Conservation (phyloP, 2,329 filamentous ascomycete genomes). For the Aaosphaeria pasadenensis region DNA sequence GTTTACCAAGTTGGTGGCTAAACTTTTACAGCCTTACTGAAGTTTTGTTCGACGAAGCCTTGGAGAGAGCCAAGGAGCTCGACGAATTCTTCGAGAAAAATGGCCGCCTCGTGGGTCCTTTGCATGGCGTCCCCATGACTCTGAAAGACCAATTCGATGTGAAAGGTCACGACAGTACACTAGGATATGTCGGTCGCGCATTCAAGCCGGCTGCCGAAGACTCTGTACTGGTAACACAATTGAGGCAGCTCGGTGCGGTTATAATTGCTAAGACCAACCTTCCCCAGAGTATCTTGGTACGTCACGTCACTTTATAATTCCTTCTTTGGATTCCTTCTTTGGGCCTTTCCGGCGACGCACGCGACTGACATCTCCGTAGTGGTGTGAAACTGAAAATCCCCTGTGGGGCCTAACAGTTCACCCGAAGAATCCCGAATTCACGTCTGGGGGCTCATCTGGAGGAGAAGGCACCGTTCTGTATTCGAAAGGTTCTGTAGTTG, state of each 20-base stretch:
- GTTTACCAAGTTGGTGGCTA: no score
- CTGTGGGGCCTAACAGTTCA: conserved; percentile 59
- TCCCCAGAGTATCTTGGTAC: conserved; percentile 55
- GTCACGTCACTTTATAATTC: conserved; percentile 6
- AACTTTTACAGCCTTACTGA: conserved; percentile 41
- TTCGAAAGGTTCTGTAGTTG: conserved; percentile 52
- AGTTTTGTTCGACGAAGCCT: conserved; percentile 46
- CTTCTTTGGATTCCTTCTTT: neutral
- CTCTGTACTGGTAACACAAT: conserved; percentile 54
- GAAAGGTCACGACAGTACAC: conserved; percentile 44
- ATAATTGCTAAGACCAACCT: conserved; percentile 53
- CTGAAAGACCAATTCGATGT: conserved; percentile 52
- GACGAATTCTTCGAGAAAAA: conserved; percentile 38
- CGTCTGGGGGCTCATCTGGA: conserved; percentile 57
- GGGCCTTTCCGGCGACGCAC: neutral
- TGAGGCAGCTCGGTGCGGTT: conserved; percentile 52
- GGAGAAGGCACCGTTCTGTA: conserved; percentile 58
- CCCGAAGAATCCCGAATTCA: conserved; percentile 54
- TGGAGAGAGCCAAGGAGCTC: conserved; percentile 39
- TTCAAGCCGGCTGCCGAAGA: conserved; percentile 50
- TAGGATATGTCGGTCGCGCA: conserved; percentile 65
- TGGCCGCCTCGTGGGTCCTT: conserved; percentile 41
- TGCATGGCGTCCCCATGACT: conserved; percentile 49
- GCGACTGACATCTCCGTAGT: conserved; percentile 48
- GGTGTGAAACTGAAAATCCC: conserved; percentile 60